Evolutionary conservation across 805 yeast species (phyloP).

Genomic region (Ogataea ramenticola): DNA sequence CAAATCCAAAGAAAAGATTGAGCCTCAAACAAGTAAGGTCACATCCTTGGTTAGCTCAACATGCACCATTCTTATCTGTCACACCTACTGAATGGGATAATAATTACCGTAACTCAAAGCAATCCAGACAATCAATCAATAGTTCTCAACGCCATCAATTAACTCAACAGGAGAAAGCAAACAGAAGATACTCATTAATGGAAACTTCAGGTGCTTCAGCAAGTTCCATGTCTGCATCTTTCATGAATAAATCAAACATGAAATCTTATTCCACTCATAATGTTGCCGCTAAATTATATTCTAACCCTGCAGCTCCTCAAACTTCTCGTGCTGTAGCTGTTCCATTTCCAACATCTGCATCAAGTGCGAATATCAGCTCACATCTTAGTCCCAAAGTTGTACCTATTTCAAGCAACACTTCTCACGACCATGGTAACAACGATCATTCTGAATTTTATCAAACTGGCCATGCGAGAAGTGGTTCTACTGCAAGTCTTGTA

Average conservation of each 20-base stretch:
- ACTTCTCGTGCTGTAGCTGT: conserved; percentile 37
- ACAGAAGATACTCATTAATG: conserved; percentile 35
- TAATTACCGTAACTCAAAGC: conserved; percentile 36
- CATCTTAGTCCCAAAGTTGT: neutral
- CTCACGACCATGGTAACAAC: neutral
- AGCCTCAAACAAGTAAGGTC: conserved; percentile 60
- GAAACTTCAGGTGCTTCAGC: conserved; percentile 34
- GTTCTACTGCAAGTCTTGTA: conserved; percentile 58
- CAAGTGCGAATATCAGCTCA: neutral
- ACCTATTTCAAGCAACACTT: neutral
- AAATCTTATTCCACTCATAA: conserved; percentile 34
- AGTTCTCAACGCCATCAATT: neutral
- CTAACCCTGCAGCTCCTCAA: conserved; percentile 60
- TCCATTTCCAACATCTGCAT: conserved; percentile 22
- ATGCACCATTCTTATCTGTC: conserved; percentile 72
- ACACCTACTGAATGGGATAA: conserved; percentile 90
- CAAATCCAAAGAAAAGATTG: conserved; percentile 78
- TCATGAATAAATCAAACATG: conserved; percentile 22
- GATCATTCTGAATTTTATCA: neutral
- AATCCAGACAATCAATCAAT: conserved; percentile 5
- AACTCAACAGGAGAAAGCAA: conserved; percentile 18
- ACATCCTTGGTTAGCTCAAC: conserved; percentile 87
- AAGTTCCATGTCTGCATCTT: conserved; percentile 22
- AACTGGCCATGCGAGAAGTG: conserved; percentile 16
- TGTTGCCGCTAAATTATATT: conserved; percentile 30